Base-by-base conservation (phyloP, 2,329 filamentous ascomycete species). In the Verticillium longisporum region DNA sequence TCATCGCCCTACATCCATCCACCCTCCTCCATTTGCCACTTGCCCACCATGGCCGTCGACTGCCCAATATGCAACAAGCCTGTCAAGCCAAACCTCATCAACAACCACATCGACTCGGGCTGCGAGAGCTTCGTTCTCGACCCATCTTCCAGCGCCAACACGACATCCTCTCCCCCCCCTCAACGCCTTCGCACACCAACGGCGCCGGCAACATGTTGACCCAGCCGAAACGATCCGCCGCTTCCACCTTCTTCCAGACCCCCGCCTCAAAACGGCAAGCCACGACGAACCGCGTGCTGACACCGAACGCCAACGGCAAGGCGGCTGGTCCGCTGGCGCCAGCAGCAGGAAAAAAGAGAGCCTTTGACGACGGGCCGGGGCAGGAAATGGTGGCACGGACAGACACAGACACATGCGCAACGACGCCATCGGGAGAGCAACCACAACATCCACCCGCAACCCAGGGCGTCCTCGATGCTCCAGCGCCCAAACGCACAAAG, bases 31-130 rank as follows among this genome's bases (percentile, higher is more conserved):
- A 2, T 26, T 26, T 26, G 26, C 26, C 26, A 26, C 26, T 26
- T 3, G 4, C 50, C 50, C 60, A 18, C n/a, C 56, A 66, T 65
- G 64, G 69, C 73, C 70, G 90, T 96, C 67, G 83, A 86, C 68
- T 97, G 92, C 72, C 92, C 92, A 15, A 90, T 93, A 66, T 97
- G 92, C 78, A 81, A 84, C 70, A 88, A 89, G 68, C 79, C 82
- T 61, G 91, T 95, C 68, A 88, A 85, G 66, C 77, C 88, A 66
- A 78, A 79, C 70, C 84, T 89, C 67, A 98, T 98, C 80, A 98
- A 98, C 76, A 82, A 83, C 67, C 94, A 98, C 74, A 86, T 98
- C 71, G 95, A 98, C 77, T 94, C 91, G 34, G 84, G 84, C 65
- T 98, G 94, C 77, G 75, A 83, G 63, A 81, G 79, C 38, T 88